Conservation (phyloP, 106 monocot genomes). For the Posidonia australis region DNA sequence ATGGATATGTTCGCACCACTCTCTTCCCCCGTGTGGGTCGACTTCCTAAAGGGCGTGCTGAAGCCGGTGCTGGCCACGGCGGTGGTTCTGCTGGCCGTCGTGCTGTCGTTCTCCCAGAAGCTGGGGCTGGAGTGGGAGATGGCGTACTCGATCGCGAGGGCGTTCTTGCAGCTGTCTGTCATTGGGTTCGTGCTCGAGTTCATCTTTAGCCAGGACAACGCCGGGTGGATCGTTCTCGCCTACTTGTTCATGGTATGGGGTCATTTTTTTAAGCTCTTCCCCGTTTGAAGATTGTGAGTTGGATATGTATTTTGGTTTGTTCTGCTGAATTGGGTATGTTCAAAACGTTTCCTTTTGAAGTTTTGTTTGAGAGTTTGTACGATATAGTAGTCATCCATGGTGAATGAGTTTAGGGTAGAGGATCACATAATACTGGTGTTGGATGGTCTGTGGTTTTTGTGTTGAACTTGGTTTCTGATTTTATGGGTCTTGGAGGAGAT, state of each 20-base stretch:
- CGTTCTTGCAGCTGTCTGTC: conserved; percentile 79
- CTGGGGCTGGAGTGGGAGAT: conserved; percentile 79
- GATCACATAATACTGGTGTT: too few relatives aligned
- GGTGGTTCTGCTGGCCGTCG: conserved; percentile 64
- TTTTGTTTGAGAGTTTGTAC: too few relatives aligned
- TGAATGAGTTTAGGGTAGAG: too few relatives aligned
- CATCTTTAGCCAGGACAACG: conserved; percentile 85
- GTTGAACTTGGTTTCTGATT: too few relatives aligned
- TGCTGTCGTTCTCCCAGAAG: conserved; percentile 53
- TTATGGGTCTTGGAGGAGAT: too few relatives aligned
- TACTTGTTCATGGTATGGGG: conserved; percentile 76
- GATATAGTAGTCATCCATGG: too few relatives aligned
- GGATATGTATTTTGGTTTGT: neutral
- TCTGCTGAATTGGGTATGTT: neutral
- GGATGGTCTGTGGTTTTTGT: too few relatives aligned
- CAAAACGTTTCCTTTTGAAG: neutral
- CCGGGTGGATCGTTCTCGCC: conserved; percentile 74
- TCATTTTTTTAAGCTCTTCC: neutral
- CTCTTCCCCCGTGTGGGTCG: conserved; percentile 37
- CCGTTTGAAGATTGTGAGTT: too few relatives aligned
- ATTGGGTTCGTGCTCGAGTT: conserved; percentile 93
- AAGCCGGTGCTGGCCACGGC: conserved; percentile 63
- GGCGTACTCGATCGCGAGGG: conserved; percentile 49
- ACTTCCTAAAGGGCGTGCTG: conserved; percentile 71
- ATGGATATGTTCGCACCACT: conserved; percentile 17